These are phyloP conservation scores for Nicotiana rustica DNA, from an alignment of 305 asterid species.

Conservation along the genomic window DNA sequence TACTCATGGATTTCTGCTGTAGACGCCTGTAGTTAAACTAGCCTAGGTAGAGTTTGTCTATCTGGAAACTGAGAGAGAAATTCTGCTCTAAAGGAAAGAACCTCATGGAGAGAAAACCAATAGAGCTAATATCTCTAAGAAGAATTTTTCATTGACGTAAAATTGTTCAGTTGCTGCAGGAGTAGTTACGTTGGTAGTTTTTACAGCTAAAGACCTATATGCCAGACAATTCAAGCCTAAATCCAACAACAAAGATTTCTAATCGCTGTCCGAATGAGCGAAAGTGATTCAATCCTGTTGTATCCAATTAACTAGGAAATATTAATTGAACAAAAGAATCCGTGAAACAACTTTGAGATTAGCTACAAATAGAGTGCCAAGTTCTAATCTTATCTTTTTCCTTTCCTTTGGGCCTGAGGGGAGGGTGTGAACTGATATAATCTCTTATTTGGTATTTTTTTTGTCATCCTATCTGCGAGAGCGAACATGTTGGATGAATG, in stretches of 20 bases:
- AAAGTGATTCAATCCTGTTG: not conserved
- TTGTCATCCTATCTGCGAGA: not conserved
- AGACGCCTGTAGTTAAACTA: not conserved
- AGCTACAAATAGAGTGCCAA: conserved; percentile 6
- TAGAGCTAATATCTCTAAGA: not conserved
- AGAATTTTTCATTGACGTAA: not conserved
- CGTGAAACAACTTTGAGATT: not conserved
- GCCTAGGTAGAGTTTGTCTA: not conserved
- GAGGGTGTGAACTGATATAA: conserved; percentile 2
- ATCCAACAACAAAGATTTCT: not conserved
- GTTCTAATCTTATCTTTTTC: not conserved
- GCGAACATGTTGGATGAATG: not conserved
- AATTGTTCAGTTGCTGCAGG: not conserved
- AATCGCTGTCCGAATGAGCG: not conserved
- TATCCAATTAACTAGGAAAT: not conserved
- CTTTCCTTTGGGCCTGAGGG: conserved; percentile 9
- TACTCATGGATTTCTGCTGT: conserved; percentile 21
- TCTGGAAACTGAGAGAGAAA: not conserved
- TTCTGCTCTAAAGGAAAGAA: not conserved
- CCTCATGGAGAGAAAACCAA: not conserved
- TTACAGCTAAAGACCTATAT: not conserved
- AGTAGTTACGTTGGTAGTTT: not conserved
- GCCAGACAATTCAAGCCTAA: not conserved
- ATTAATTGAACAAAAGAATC: not conserved
- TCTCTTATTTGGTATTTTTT: not conserved